Percentiles rank a stretch among this genome's conserved stretches.
phyloP scores from a whole-genome alignment of 2,329 filamentous ascomycete genomes.

The Kalmusia sp. region DNA sequence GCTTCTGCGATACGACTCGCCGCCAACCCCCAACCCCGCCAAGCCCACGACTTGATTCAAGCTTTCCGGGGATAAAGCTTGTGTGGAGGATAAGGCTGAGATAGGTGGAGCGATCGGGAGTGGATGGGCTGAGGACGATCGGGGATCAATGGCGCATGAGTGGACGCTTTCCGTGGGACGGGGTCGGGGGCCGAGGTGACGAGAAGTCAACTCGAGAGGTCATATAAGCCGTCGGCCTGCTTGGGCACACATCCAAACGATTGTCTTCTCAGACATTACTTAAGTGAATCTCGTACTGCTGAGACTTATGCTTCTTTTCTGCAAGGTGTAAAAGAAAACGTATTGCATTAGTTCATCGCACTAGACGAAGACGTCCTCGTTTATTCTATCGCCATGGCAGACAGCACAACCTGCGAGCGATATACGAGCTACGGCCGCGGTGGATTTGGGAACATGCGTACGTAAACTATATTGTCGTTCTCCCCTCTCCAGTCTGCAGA shows the following conservation, averaged over 20 bases:
- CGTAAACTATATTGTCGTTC: neutral
- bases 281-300: too few relatives aligned
- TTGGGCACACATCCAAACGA: too few relatives aligned
- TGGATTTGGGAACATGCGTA: neutral
- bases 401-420: neutral
- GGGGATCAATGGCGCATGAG: neutral
- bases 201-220: too few relatives aligned
- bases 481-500: too few relatives aligned
- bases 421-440: neutral
- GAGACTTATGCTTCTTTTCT: too few relatives aligned
- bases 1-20: slow-evolving; percentile 1
- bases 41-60: neutral
- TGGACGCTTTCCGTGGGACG: too few relatives aligned
- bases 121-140: neutral
- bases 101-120: neutral
- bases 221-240: too few relatives aligned
- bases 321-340: neutral
- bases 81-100: neutral
- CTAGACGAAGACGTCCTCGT: neutral
- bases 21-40: too few relatives aligned
- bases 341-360: neutral
- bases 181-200: too few relatives aligned
- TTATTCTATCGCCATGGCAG: neutral
- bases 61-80: neutral
- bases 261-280: too few relatives aligned